Conservation (phyloP, 805 yeast genomes). For the Cyberlindnera mycetangii region DNA sequence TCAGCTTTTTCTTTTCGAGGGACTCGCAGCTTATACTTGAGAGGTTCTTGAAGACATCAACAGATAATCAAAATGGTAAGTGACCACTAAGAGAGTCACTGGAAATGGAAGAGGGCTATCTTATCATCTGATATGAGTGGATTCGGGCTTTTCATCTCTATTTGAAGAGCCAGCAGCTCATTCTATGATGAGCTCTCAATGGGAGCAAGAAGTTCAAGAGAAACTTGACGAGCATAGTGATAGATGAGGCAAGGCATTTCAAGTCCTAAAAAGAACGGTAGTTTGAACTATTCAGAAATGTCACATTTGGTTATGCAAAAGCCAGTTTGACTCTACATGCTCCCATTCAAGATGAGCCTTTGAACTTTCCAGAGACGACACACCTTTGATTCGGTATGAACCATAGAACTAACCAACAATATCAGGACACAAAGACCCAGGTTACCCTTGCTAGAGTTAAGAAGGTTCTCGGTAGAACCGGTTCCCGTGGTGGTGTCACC, state of each 20-base stretch:
- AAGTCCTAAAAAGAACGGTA: not conserved
- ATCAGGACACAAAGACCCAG: constrained; percentile 40
- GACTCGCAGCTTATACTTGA: not conserved
- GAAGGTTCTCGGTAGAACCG: constrained; percentile 99
- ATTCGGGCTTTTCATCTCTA: not conserved
- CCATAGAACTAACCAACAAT: constrained; percentile 3
- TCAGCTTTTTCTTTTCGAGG: constrained; percentile 24
- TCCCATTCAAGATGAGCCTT: not conserved
- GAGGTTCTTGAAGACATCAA: constrained; percentile 9
- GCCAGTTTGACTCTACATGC: too few species aligned
- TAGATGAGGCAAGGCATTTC: not conserved
- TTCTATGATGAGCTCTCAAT: not conserved
- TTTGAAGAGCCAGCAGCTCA: not conserved
- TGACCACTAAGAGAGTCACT: not conserved
- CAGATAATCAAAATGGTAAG: constrained; percentile 26
- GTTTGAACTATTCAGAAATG: too few species aligned
- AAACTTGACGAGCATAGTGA: not conserved
- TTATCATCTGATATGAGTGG: not conserved
- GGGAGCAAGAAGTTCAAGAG: not conserved
- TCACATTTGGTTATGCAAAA: too few species aligned
- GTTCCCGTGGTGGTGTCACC: constrained; percentile 99
- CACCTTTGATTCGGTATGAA: not conserved
- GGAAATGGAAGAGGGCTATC: not conserved
- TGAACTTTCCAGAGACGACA: not conserved
- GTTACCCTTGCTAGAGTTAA: constrained; percentile 99